Evolutionary conservation across 768 basidiomycete genomes (phyloP).

Genomic region (Mycena epipterygia): DNA sequence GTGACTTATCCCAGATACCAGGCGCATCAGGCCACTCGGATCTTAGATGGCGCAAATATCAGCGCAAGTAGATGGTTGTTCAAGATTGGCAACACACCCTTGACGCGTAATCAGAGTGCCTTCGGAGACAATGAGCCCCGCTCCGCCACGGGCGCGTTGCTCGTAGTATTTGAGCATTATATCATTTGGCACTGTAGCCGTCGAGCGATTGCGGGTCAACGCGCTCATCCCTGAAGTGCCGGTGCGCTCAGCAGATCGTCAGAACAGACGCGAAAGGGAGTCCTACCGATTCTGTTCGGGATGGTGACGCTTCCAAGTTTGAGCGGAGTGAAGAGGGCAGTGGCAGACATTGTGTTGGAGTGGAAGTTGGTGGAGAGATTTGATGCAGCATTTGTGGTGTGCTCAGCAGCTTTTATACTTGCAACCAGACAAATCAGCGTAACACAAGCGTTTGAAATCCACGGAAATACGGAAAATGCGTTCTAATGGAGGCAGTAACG

Average conservation of each 20-base stretch:
- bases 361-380: neutral
- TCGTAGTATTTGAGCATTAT: conserved; percentile 55
- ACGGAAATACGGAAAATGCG: too few species aligned
- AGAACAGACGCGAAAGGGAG: neutral
- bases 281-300: conserved; percentile 49
- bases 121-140: conserved; percentile 56
- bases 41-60: neutral
- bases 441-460: too few species aligned
- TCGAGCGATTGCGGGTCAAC: conserved; percentile 56
- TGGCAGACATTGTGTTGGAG: conserved; percentile 1
- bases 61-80: neutral
- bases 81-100: conserved; percentile 47
- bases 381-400: neutral
- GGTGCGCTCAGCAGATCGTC: neutral
- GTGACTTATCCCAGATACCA: conserved; percentile 60
- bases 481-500: too few species aligned
- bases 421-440: too few species aligned
- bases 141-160: conserved; percentile 53
- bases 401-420: too few species aligned
- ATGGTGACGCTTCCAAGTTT: conserved; percentile 49
- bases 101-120: conserved; percentile 56
- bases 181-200: conserved; percentile 52
- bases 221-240: conserved; percentile 49
- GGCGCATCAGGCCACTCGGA: conserved; percentile 46
- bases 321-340: conserved; percentile 46